phyloP scores from a whole-genome alignment of 352 stramenopile species.

The Elongisporangium senticosum region DNA sequence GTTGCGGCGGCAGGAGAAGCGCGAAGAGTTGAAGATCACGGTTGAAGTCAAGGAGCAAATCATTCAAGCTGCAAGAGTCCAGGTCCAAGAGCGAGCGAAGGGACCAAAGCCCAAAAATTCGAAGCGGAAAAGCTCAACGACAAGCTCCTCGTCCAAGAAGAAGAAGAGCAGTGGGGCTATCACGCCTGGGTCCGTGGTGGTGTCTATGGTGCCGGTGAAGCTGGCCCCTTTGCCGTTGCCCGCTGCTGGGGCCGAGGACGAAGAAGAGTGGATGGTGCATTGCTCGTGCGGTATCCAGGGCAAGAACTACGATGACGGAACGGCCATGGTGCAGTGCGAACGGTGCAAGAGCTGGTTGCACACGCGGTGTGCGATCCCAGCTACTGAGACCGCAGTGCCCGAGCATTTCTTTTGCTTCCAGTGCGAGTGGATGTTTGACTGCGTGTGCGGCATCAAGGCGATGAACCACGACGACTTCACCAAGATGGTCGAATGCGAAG shows the following conservation, averaged over 20 bases:
- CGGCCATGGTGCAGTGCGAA: slow-evolving; percentile 63
- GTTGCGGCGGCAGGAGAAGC: slow-evolving; percentile 41
- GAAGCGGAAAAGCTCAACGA: slow-evolving; percentile 13
- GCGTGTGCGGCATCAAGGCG: slow-evolving; percentile 43
- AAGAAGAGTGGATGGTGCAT: slow-evolving; percentile 56
- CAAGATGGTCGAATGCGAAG: slow-evolving; percentile 71
- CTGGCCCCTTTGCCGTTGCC: background rate
- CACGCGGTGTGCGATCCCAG: slow-evolving; percentile 39
- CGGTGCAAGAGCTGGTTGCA: slow-evolving; percentile 56
- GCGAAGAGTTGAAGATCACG: slow-evolving; percentile 50
- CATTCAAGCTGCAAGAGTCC: slow-evolving; percentile 25
- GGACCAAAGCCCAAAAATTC: slow-evolving; percentile 14
- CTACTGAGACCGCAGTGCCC: slow-evolving; percentile 25
- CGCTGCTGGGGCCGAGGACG: background rate
- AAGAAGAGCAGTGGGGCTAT: slow-evolving; percentile 10
- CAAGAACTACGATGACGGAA: slow-evolving; percentile 58
- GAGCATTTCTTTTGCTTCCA: slow-evolving; percentile 59
- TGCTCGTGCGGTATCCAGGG: slow-evolving; percentile 45
- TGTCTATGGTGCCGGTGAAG: background rate
- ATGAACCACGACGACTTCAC: slow-evolving; percentile 65
- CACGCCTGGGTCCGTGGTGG: background rate
- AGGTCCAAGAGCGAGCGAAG: slow-evolving; percentile 25
- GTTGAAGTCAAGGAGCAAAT: slow-evolving; percentile 28
- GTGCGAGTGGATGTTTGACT: slow-evolving; percentile 72
- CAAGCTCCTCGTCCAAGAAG: slow-evolving; percentile 14